These are phyloP conservation scores for Trichoderma hamatum DNA, from an alignment of 2,329 filamentous ascomycete species.

Conservation along the genomic window DNA sequence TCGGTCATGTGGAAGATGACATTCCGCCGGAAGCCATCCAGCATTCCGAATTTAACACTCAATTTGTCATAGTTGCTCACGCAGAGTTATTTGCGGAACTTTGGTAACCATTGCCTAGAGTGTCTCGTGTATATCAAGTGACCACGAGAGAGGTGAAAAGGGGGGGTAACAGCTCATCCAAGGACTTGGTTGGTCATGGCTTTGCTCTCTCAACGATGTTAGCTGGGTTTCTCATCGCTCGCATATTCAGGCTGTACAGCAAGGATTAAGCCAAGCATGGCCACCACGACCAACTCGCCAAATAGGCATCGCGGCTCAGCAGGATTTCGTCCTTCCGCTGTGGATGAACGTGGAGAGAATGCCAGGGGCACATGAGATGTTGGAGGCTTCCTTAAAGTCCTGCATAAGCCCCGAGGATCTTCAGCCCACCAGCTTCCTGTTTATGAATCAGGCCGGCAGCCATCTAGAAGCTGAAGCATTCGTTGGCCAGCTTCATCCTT, in stretches of 20 bases:
- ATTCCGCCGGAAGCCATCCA: not conserved
- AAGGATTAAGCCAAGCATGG: not conserved
- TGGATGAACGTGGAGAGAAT: not conserved
- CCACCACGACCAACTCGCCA: not conserved
- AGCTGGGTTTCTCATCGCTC: conserved; percentile 1
- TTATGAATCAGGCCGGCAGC: conserved; percentile 8
- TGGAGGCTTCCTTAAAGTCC: conserved; percentile 17
- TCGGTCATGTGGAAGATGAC: not conserved
- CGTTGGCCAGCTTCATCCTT: conserved; percentile 5
- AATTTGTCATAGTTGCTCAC: conserved; percentile 3
- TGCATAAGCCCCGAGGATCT: conserved; percentile 22
- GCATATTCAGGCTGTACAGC: not conserved
- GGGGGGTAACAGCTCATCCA: not conserved
- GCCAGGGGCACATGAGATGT: conserved; percentile 13
- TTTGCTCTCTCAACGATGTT: not conserved
- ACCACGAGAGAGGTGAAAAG: not conserved
- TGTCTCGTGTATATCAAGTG: conserved; percentile 13
- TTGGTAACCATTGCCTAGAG: not conserved
- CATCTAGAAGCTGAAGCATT: conserved; percentile 8
- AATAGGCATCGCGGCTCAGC: conserved; percentile 2
- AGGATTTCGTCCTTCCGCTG: not conserved
- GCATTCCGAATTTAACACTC: not conserved
- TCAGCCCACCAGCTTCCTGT: conserved; percentile 3
- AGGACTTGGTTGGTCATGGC: not conserved
- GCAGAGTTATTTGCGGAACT: conserved; percentile 11